Percentiles rank a stretch among this genome's conserved stretches.
These are phyloP conservation scores for Rhodotorula sp. DNA, from an alignment of 1,284 basidiomycete species.

Conservation along the genomic window DNA sequence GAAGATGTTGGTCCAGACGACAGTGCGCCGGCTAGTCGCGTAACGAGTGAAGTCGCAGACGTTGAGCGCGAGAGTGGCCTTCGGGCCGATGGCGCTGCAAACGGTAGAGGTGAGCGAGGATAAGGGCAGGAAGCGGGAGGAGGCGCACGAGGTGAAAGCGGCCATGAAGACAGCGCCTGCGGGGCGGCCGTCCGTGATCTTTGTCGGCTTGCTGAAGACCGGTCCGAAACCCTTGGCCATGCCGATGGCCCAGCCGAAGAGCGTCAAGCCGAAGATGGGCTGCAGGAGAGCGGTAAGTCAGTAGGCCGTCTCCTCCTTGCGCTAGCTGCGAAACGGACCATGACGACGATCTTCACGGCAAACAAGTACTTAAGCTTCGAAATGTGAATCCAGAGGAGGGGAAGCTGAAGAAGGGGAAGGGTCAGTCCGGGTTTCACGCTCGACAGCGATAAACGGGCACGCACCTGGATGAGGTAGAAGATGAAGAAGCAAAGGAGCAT, in stretches of 20 bases:
- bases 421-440: neutral
- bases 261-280: constrained; percentile 14
- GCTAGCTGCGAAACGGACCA: neutral
- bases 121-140: neutral
- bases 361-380: constrained; percentile 63
- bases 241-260: constrained; percentile 51
- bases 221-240: constrained; percentile 17
- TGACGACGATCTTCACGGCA: constrained; percentile 7
- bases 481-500: constrained; percentile 27
- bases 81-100: constrained; percentile 55
- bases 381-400: constrained; percentile 72
- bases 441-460: neutral
- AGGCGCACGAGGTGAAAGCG: constrained; percentile 58
- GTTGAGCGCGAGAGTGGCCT: constrained; percentile 61
- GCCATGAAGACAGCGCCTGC: constrained; percentile 67
- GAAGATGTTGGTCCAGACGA: constrained; percentile 62
- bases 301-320: neutral
- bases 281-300: neutral
- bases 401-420: constrained; percentile 46
- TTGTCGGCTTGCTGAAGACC: constrained; percentile 15
- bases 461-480: constrained; percentile 59
- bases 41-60: constrained; percentile 61
- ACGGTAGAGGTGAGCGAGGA: neutral
- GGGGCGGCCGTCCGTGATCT: constrained; percentile 14
- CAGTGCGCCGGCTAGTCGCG: constrained; percentile 1